Evolutionary conservation across 164 flowering plant species (phyloP).

Genomic region (Stephania yunnanensis): DNA sequence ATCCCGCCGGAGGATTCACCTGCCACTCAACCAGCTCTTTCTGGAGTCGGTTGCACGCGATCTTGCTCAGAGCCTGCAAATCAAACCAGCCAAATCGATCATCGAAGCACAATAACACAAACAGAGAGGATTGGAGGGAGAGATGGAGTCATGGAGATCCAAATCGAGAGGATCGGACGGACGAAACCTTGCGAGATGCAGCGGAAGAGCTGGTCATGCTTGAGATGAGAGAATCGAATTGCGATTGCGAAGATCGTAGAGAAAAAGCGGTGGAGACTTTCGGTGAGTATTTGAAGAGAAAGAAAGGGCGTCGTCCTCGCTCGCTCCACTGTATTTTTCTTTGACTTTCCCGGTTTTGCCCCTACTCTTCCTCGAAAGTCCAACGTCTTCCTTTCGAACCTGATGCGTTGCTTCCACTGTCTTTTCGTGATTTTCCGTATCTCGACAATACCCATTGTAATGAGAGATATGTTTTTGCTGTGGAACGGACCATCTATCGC

Average conservation of each 20-base stretch:
- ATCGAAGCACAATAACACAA: background rate
- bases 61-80: conserved; percentile 62
- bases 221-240: background rate
- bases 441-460: no score
- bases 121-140: background rate
- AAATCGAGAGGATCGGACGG: background rate
- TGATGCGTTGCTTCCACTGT: background rate
- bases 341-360: background rate
- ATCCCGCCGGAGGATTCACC: conserved; percentile 72
- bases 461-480: no score
- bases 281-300: background rate
- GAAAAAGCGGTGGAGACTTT: background rate
- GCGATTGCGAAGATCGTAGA: background rate
- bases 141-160: background rate
- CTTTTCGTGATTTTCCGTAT: background rate
- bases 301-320: background rate
- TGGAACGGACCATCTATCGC: background rate
- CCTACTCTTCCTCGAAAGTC: background rate
- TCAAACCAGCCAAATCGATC: background rate
- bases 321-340: background rate
- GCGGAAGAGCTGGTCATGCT: conserved; percentile 65
- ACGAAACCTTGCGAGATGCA: conserved; percentile 57
- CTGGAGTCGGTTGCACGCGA: conserved; percentile 74
- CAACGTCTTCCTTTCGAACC: background rate
- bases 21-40: conserved; percentile 88